Base-by-base conservation (phyloP, 805 yeast species). In the Blastobotrys robertii region DNA sequence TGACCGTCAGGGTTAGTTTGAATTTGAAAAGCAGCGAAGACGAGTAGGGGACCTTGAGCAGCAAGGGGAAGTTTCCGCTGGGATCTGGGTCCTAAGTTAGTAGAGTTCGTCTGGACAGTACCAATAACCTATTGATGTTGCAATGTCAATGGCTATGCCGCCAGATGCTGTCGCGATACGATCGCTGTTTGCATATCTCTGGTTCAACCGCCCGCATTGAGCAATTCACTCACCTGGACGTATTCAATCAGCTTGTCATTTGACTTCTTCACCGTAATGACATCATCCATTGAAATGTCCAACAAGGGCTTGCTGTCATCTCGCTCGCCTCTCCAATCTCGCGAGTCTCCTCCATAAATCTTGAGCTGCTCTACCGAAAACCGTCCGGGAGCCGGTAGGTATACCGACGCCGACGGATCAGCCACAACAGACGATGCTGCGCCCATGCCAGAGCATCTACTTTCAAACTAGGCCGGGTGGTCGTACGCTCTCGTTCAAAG, bases 21-120 rank as follows among this genome's bases (percentile, higher is more conserved):
- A 49, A 55, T 28, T 34, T 41, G 43, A 44, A 43, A 42, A 32
- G 42, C 9, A 54, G 43, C 2, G 37, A 34, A 11, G 36, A 40
- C 11, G 32, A 35, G n/a, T 42, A 38, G 5, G 56, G 56, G 4
- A 54, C 38, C 35, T 49, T 51, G 10, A 55, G 42, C 14, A 53
- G 35, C 14, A 50, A 29, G 10, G 45, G 46, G 15, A 35, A 37
- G 9, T 29, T 29, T 1, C 45, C 33, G 8, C 25, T 30, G 8
- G 50, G 36, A 15, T 49, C 48, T 1, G 50, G 49, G 13, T 50
- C 52, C 43, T 48, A n/a, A 43, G 8, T 13, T 30, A 31, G 13
- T 35, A 34, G 11, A 11, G 16, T 13, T 4, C 9, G 3, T 10
- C 14, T 19, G 8, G 31, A n/a, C 10, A 3, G 10, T 7, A 38